These are phyloP conservation scores for Babesia ovata DNA, from an alignment of 169 alveolate genomes.

Conservation along the genomic window DNA sequence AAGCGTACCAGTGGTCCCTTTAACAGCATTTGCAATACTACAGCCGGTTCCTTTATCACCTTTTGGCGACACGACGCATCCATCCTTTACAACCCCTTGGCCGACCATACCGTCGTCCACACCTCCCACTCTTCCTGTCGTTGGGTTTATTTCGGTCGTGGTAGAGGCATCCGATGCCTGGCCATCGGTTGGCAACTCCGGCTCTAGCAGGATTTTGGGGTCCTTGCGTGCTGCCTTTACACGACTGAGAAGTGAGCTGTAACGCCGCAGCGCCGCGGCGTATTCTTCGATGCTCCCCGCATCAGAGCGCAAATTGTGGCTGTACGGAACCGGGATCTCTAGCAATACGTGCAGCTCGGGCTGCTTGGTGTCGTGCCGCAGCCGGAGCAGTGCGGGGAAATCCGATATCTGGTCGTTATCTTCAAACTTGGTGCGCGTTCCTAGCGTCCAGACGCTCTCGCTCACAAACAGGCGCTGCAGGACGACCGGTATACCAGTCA, in stretches of 20 bases:
- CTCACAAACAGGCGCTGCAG: conserved; percentile 49
- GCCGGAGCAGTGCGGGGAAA: conserved; percentile 6
- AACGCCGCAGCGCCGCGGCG: conserved; percentile 26
- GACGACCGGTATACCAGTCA: conserved; percentile 49
- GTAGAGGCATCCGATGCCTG: neutral
- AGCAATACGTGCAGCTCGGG: conserved; percentile 40
- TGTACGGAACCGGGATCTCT: conserved; percentile 56
- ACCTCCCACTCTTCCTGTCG: neutral
- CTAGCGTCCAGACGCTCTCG: conserved; percentile 5
- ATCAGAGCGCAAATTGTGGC: conserved; percentile 1
- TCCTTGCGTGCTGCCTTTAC: conserved; percentile 19
- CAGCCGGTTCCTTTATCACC: neutral
- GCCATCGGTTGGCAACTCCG: neutral
- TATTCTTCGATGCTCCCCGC: conserved; percentile 30
- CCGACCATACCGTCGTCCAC: neutral
- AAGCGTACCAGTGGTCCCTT: too few species aligned
- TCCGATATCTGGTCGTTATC: conserved; percentile 11
- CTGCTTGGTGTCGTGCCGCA: conserved; percentile 32
- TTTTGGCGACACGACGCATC: neutral
- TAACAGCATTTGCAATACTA: too few species aligned
- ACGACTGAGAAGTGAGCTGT: conserved; percentile 18
- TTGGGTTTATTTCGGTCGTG: too few species aligned
- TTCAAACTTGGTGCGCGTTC: neutral
- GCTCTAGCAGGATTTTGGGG: conserved; percentile 24
- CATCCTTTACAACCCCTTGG: neutral